These are phyloP conservation scores for Aspergillus diversus DNA, from an alignment of 495 filamentous ascomycete genomes.

Conservation along the genomic window DNA sequence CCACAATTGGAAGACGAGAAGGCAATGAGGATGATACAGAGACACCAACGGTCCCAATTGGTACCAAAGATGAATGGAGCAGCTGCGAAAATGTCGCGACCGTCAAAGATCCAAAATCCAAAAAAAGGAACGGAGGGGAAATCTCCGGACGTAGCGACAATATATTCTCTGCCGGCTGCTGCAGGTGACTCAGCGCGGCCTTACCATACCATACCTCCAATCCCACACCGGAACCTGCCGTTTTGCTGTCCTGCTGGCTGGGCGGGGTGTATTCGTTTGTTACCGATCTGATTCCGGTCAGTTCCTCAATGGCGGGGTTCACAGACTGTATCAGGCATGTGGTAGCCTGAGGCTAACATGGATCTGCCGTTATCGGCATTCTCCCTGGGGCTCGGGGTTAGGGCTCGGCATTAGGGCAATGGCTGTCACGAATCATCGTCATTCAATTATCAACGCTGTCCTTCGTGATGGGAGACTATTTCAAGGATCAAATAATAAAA, in stretches of 20 bases:
- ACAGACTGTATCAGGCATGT: constrained; percentile 23
- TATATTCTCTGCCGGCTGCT: constrained; percentile 15
- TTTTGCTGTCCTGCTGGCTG: neutral
- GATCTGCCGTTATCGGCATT: constrained; percentile 24
- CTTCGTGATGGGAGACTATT: no score
- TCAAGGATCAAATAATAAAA: no score
- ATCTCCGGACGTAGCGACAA: constrained; percentile 21
- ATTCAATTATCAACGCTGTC: no score
- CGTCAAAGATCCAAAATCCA: constrained; percentile 37
- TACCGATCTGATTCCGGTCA: constrained; percentile 15
- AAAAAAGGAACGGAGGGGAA: constrained; percentile 33
- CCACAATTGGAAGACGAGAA: constrained; percentile 17
- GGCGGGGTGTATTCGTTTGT: neutral
- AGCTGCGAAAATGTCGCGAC: constrained; percentile 35
- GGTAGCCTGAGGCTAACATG: constrained; percentile 21
- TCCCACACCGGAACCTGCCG: neutral
- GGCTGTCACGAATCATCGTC: constrained; percentile 11
- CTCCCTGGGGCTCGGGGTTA: constrained; percentile 27
- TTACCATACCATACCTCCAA: constrained; percentile 6
- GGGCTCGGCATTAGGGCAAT: constrained; percentile 15
- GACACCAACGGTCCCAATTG: constrained; percentile 15
- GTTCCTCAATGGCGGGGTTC: constrained; percentile 21
- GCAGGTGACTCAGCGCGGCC: constrained; percentile 24
- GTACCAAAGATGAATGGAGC: constrained; percentile 28
- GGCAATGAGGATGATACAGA: neutral